phyloP scores from a whole-genome alignment of 257 asterid species.

The Echium plantagineum region DNA sequence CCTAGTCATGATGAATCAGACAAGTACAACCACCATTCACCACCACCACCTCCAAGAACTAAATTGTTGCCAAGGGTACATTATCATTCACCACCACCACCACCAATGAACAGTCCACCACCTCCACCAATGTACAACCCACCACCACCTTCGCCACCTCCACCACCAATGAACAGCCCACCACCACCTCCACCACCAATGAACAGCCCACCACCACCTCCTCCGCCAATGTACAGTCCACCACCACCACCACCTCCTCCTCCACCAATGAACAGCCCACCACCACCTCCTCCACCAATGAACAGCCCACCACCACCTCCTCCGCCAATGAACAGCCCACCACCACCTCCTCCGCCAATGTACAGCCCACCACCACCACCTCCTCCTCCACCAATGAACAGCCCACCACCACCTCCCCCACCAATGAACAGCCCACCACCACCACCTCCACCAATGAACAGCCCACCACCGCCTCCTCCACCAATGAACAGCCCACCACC shows the following conservation, averaged over 20 bases:
- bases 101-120: background rate
- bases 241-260: conserved; percentile 11
- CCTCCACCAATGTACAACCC: conserved; percentile 1
- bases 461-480: background rate
- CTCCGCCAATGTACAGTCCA: background rate
- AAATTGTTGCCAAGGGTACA: background rate
- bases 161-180: conserved; percentile 18
- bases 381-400: conserved; percentile 9
- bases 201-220: background rate
- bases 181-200: conserved; percentile 19
- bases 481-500: conserved; percentile 13
- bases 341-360: conserved; percentile 9
- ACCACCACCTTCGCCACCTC: conserved; percentile 15
- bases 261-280: conserved; percentile 4
- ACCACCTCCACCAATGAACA: conserved; percentile 9
- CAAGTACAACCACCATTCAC: background rate
- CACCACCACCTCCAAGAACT: background rate
- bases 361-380: conserved; percentile 21
- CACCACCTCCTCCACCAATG: conserved; percentile 5
- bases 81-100: conserved; percentile 9
- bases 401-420: conserved; percentile 17
- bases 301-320: conserved; percentile 1
- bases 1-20: too few species aligned
- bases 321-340: conserved; percentile 6
- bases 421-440: conserved; percentile 26